phyloP scores from a whole-genome alignment of 495 filamentous ascomycete genomes.

The Trichoderma asperelloides region DNA sequence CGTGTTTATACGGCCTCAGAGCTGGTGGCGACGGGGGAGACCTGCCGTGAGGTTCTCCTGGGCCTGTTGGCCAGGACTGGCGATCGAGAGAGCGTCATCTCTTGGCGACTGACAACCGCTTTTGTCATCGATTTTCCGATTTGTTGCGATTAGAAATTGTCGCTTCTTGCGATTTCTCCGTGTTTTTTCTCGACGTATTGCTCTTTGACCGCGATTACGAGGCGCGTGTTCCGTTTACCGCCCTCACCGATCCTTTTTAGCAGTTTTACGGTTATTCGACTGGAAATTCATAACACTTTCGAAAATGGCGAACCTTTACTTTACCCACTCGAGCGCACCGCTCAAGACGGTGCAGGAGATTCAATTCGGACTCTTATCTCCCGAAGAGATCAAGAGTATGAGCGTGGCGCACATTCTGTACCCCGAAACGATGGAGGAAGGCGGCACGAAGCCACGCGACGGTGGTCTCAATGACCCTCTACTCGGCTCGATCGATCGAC shows the following conservation, averaged over 20 bases:
- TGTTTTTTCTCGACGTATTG: neutral
- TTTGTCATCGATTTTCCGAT: neutral
- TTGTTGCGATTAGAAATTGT: neutral
- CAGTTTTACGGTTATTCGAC: neutral
- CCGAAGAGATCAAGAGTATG: slow-evolving; percentile 97
- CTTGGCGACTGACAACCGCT: neutral
- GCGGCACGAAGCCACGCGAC: slow-evolving; percentile 73
- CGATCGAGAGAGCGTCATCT: slow-evolving; percentile 2
- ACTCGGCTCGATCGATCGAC: slow-evolving; percentile 88
- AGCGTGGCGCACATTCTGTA: slow-evolving; percentile 89
- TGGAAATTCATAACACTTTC: slow-evolving; percentile 12
- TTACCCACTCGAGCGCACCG: slow-evolving; percentile 87
- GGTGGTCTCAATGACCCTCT: slow-evolving; percentile 88
- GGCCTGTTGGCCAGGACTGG: slow-evolving; percentile 11
- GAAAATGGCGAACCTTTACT: slow-evolving; percentile 89
- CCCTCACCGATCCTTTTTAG: slow-evolving; percentile 5
- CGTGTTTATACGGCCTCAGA: slow-evolving; percentile 10
- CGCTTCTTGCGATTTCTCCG: neutral
- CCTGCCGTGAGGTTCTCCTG: slow-evolving; percentile 12
- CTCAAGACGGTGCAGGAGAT: slow-evolving; percentile 95
- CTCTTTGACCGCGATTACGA: neutral
- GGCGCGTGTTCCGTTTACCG: slow-evolving; percentile 6
- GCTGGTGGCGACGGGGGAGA: slow-evolving; percentile 13
- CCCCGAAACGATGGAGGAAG: slow-evolving; percentile 98
- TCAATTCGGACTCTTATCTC: slow-evolving; percentile 92